phyloP scores from a whole-genome alignment of 352 stramenopile species.

The Phytophthora ohioensis region DNA sequence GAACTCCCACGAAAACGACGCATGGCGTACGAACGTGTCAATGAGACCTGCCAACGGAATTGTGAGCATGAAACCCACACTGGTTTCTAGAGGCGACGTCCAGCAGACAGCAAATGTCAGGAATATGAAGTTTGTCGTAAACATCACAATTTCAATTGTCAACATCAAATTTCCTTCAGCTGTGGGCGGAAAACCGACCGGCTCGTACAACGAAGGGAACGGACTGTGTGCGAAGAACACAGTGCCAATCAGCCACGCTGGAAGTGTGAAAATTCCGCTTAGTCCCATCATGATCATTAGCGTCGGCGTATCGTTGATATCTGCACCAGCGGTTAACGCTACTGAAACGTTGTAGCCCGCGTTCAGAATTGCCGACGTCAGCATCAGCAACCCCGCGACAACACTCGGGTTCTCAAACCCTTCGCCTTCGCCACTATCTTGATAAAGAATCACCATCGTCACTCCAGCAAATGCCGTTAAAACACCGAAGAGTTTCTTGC shows the following conservation, averaged over 20 bases:
- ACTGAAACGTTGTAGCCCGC: too few relatives aligned
- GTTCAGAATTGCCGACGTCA: slow-evolving; percentile 40
- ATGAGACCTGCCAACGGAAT: slow-evolving; percentile 57
- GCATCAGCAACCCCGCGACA: slow-evolving; percentile 49
- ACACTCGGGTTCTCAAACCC: slow-evolving; percentile 42
- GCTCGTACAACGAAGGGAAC: too few relatives aligned
- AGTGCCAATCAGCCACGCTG: too few relatives aligned
- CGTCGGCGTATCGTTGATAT: slow-evolving; percentile 39
- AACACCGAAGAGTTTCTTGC: slow-evolving; percentile 48
- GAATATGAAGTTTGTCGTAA: slow-evolving; percentile 51
- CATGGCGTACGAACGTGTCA: slow-evolving; percentile 51
- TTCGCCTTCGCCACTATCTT: slow-evolving; percentile 21
- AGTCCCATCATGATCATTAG: slow-evolving; percentile 1
- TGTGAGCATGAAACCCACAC: slow-evolving; percentile 65
- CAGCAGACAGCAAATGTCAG: slow-evolving; percentile 49
- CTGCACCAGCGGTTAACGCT: too few relatives aligned
- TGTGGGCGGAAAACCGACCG: too few relatives aligned
- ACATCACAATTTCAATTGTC: slow-evolving; percentile 39
- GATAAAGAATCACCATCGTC: slow-evolving; percentile 50
- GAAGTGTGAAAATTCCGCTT: too few relatives aligned
- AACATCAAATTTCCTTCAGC: slow-evolving; percentile 44
- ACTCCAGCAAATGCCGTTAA: slow-evolving; percentile 40
- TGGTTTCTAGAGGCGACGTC: slow-evolving; percentile 33
- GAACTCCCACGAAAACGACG: slow-evolving; percentile 53
- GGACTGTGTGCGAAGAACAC: too few relatives aligned